Percentiles rank a stretch among this genome's conserved stretches.
phyloP scores from a whole-genome alignment of 768 basidiomycete genomes.

The Termitomyces sp. region DNA sequence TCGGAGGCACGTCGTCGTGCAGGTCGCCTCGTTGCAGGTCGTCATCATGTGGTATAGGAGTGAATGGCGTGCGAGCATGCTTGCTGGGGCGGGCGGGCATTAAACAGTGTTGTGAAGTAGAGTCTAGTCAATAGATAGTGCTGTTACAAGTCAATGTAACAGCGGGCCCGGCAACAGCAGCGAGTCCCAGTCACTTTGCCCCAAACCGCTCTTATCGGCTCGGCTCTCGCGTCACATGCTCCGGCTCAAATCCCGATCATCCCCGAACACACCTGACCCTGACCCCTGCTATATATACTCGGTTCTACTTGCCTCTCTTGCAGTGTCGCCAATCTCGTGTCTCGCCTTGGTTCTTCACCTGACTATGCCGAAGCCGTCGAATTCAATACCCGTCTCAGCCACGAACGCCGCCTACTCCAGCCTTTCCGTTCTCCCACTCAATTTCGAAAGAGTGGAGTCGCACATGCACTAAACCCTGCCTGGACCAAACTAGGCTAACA shows the following conservation, averaged over 20 bases:
- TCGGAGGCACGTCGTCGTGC: background rate
- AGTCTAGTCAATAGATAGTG: background rate
- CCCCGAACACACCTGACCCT: too few relatives aligned
- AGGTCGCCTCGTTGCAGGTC: background rate
- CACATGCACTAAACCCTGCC: too few relatives aligned
- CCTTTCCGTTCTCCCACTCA: too few relatives aligned
- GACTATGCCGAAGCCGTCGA: too few relatives aligned
- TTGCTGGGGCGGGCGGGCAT: constrained; percentile 5
- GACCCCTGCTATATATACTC: too few relatives aligned
- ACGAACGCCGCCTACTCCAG: too few relatives aligned
- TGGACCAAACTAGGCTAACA: too few relatives aligned
- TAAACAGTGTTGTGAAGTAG: background rate
- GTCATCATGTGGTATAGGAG: background rate
- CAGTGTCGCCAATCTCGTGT: too few relatives aligned
- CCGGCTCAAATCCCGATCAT: background rate
- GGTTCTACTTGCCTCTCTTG: too few relatives aligned
- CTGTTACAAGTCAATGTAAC: constrained; percentile 2
- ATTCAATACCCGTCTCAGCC: too few relatives aligned
- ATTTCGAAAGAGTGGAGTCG: too few relatives aligned
- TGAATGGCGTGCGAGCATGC: background rate
- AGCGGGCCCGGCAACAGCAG: background rate
- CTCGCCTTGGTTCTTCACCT: too few relatives aligned
- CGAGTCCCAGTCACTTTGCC: background rate
- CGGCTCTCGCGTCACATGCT: background rate
- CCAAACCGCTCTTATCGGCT: background rate